phyloP scores from a whole-genome alignment of 2,329 filamentous ascomycete genomes.

The Colletotrichum zoysiae region DNA sequence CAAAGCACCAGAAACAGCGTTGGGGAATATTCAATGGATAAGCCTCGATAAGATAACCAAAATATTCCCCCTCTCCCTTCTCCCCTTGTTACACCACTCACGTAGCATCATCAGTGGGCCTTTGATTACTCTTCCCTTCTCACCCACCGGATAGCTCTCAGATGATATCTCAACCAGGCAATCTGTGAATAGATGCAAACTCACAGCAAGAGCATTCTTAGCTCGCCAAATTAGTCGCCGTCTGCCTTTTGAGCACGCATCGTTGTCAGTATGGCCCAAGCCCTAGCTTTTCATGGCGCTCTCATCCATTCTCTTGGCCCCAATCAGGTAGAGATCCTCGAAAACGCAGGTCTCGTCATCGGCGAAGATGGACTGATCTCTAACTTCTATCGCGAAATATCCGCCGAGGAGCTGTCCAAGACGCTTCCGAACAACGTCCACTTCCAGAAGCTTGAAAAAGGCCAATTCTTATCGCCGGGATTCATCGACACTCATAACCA shows the following conservation, averaged over 20 bases:
- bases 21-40: not conserved
- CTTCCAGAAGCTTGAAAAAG: constrained; percentile 51
- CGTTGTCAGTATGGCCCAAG: not conserved
- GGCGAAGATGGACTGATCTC: constrained; percentile 45
- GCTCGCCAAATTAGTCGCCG: not conserved
- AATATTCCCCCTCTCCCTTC: not conserved
- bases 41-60: constrained; percentile 1
- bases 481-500: constrained; percentile 78
- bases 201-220: too few species aligned
- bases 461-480: constrained; percentile 69
- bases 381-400: constrained; percentile 42
- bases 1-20: not conserved
- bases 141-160: not conserved
- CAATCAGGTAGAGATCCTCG: constrained; percentile 53
- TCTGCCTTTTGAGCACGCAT: not conserved
- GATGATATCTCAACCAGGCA: not conserved
- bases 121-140: not conserved
- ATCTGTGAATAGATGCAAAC: not conserved
- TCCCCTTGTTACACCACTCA: not conserved
- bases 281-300: constrained; percentile 54
- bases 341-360: constrained; percentile 53
- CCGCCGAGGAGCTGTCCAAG: constrained; percentile 4
- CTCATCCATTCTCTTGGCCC: constrained; percentile 56
- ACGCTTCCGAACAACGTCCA: constrained; percentile 36
- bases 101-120: not conserved